Percentiles rank a stretch among this genome's conserved stretches.
Conservation (phyloP, 2,329 filamentous ascomycete species). For the Colletotrichum zoysiae region DNA sequence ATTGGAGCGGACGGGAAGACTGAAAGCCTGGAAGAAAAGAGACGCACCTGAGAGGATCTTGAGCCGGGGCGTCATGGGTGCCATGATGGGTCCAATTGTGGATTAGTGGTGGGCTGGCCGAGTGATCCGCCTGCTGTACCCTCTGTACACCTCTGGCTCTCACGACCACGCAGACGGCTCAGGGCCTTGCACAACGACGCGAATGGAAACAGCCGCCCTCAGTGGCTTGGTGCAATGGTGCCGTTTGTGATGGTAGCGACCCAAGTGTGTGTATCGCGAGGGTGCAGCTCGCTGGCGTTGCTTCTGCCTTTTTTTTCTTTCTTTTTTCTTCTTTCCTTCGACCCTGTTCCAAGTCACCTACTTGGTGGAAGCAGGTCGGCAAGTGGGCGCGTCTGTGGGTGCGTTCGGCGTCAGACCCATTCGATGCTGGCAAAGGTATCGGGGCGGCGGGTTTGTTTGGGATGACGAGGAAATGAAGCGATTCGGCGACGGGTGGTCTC, state of each 20-base stretch:
- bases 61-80: constrained; percentile 70
- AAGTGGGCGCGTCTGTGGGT: constrained; percentile 39
- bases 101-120: constrained; percentile 51
- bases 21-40: constrained; percentile 44
- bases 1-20: constrained; percentile 37
- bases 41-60: constrained; percentile 72
- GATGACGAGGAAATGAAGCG: constrained; percentile 37
- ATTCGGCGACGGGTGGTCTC: constrained; percentile 29
- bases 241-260: constrained; percentile 10
- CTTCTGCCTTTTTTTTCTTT: constrained; percentile 15
- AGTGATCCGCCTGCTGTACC: constrained; percentile 43
- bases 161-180: constrained; percentile 30
- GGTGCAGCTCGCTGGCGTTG: constrained; percentile 20
- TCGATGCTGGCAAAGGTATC: constrained; percentile 40
- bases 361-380: constrained; percentile 25
- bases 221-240: constrained; percentile 32
- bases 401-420: constrained; percentile 41
- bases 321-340: constrained; percentile 9
- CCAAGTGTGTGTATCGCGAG: constrained; percentile 26
- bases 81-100: constrained; percentile 63
- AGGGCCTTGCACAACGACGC: constrained; percentile 30
- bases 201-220: constrained; percentile 33
- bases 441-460: constrained; percentile 31
- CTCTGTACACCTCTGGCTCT: constrained; percentile 38
- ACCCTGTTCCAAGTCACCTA: constrained; percentile 28